Conservation (phyloP, 2,329 filamentous ascomycete species). For the Allantophomopsis cytisporea region DNA sequence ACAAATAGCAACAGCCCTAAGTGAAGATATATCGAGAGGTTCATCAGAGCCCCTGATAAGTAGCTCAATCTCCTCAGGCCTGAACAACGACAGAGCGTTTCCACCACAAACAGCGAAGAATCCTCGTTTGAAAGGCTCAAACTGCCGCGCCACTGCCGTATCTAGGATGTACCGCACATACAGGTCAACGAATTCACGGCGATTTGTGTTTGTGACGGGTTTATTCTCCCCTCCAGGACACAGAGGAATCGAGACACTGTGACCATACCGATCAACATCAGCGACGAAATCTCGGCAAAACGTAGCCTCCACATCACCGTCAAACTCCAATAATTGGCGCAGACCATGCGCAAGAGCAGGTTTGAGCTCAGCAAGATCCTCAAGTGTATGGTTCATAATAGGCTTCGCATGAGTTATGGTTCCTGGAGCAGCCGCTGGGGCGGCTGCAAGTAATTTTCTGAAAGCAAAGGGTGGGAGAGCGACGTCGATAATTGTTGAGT, state of each 20-base stretch:
- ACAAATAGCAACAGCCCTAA: constrained; percentile 67
- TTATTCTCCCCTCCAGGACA: constrained; percentile 60
- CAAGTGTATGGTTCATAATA: constrained; percentile 59
- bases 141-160: constrained; percentile 64
- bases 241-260: constrained; percentile 51
- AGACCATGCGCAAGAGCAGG: constrained; percentile 66
- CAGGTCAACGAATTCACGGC: constrained; percentile 73
- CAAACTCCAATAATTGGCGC: constrained; percentile 63
- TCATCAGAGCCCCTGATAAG: constrained; percentile 79
- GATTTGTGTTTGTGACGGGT: constrained; percentile 72
- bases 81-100: constrained; percentile 76
- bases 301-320: constrained; percentile 68
- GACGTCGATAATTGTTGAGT: constrained; percentile 84
- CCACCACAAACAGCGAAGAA: constrained; percentile 89
- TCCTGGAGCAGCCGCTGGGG: constrained; percentile 44
- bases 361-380: constrained; percentile 72
- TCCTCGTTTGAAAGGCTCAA: constrained; percentile 85
- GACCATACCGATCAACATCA: constrained; percentile 65
- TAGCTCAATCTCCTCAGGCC: constrained; percentile 83
- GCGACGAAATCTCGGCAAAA: constrained; percentile 76
- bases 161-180: constrained; percentile 76
- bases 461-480: constrained; percentile 83
- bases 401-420: constrained; percentile 41
- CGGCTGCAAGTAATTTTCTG: constrained; percentile 69
- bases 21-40: constrained; percentile 60